Percentiles rank a stretch among this genome's conserved stretches.
phyloP scores from a whole-genome alignment of 2,329 filamentous ascomycete genomes.

The Elsinoe fawcettii region DNA sequence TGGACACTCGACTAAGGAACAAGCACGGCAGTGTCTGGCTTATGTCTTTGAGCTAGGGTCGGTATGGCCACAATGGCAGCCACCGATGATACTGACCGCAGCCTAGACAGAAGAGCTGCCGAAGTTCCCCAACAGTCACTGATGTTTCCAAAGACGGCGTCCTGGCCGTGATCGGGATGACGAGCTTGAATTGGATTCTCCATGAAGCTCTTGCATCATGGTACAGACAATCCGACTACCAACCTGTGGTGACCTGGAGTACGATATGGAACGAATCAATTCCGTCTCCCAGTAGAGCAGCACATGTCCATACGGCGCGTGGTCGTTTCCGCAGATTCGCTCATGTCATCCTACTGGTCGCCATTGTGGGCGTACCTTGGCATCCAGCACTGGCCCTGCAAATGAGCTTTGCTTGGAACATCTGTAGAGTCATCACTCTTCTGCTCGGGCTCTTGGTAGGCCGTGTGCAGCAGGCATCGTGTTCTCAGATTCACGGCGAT shows the following conservation, averaged over 20 bases:
- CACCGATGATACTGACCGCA: no score
- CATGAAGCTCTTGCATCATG: no score
- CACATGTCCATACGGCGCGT: neutral
- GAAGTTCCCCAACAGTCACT: no score
- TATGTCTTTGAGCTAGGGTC: no score
- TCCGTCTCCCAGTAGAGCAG: neutral
- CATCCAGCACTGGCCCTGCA: neutral
- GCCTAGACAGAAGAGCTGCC: no score
- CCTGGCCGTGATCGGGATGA: no score
- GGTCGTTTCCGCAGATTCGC: neutral
- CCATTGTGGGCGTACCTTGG: neutral
- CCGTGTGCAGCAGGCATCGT: neutral
- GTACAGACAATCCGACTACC: neutral
- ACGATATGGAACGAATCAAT: no score
- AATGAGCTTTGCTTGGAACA: neutral
- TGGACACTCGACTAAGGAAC: no score
- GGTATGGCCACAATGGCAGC: no score
- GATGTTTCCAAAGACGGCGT: no score
- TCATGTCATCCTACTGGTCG: neutral
- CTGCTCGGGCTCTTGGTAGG: neutral
- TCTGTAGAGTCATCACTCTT: neutral
- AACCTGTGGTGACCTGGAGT: neutral
- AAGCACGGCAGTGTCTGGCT: no score
- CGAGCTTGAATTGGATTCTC: no score
- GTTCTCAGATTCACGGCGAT: neutral